Evolutionary conservation across 768 basidiomycete genomes (phyloP), one percentile per base, ranked within the genome.

Genomic region (Kwoniella sp.): DNA sequence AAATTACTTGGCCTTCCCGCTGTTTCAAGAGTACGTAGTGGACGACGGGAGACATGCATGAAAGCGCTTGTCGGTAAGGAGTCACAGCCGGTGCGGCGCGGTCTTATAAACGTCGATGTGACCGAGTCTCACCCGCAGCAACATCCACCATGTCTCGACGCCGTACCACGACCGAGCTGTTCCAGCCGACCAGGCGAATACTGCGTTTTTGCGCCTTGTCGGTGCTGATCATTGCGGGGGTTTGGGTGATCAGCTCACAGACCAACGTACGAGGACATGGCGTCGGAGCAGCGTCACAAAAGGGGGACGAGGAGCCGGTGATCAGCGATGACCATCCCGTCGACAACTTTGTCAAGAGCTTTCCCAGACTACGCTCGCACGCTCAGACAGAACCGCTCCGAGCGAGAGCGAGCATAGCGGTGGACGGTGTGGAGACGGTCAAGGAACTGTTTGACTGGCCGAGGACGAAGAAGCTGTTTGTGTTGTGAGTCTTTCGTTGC

Each of bases 381-480:
- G 37, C 19, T 22, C 37, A 38, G 25, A n/a, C 28, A n/a, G 41
- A 27, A 43, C 41, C 23, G 22, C 41, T 43, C 15, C 26, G 25
- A 11, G 23, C 36, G 34, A 36, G 25, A 25, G 41, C 17, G 29
- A 29, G 14, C 22, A 42, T 20, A 27, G n/a, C 22, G 2, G 29
- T 33, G 31, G 17, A 15, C 17, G 27, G 33, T 3, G 25, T 15
- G 7, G 36, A 9, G 32, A 15, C 45, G 17, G 25, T 33, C 14
- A 23, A 25, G 38, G 27, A 10, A 44, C 42, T 34, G 34, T 56
- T 56, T 26, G 54, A 56, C 37, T 56, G 54, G 54, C 54, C 54
- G 19, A 44, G 47, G 20, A 37, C 46, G 5, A 50, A 17, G 20
- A 49, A 56, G 17, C 39, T 56, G 39, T 56, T 56, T 27, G 54